These are phyloP conservation scores for Populus hybrid DNA, from an alignment of 441 rosid genomes.

Conservation along the genomic window DNA sequence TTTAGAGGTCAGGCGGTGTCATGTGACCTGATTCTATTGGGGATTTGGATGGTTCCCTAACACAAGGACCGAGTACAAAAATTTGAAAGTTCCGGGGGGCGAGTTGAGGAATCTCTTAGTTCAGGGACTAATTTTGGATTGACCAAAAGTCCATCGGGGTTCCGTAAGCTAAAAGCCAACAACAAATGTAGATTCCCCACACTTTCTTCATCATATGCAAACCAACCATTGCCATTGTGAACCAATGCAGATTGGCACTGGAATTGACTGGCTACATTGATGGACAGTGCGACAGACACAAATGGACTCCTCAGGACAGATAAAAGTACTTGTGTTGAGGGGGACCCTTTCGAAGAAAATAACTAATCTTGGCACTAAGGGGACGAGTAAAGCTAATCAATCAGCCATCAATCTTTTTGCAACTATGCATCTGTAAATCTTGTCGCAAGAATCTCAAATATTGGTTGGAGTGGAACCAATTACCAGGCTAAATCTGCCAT, in stretches of 20 bases:
- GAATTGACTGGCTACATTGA: not conserved
- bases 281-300: not conserved
- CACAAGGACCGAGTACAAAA: too few species aligned
- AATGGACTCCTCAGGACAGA: not conserved
- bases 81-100: too few species aligned
- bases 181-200: not conserved
- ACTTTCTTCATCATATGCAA: not conserved
- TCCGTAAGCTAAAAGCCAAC: too few species aligned
- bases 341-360: conserved; percentile 5
- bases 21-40: too few species aligned
- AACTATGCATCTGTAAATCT: not conserved
- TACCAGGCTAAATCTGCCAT: not conserved
- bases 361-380: not conserved
- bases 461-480: not conserved
- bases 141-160: too few species aligned
- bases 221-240: not conserved
- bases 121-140: too few species aligned
- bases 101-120: too few species aligned
- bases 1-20: too few species aligned
- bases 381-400: not conserved
- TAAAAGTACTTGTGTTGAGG: conserved; percentile 2
- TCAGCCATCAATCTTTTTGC: not conserved
- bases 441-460: not conserved
- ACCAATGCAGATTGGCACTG: not conserved
- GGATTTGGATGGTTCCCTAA: too few species aligned